phyloP scores from a whole-genome alignment of 495 filamentous ascomycete genomes.

The Aspergillus bridgeri region DNA sequence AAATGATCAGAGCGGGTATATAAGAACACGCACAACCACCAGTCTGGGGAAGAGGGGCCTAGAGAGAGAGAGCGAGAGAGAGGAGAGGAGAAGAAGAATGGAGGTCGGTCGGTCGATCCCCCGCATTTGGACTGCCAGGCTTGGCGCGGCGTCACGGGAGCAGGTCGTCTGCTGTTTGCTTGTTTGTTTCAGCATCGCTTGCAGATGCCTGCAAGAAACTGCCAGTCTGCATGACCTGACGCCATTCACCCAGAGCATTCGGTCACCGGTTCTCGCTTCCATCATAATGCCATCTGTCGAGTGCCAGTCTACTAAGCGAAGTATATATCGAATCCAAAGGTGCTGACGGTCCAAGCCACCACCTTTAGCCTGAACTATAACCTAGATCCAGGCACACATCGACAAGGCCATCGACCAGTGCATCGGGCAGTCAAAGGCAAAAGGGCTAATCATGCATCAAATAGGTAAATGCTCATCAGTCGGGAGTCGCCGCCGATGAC shows the following conservation, averaged over 20 bases:
- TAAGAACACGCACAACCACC: not conserved
- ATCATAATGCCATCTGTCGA: not conserved
- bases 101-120: not conserved
- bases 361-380: too few relatives aligned
- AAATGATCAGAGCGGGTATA: not conserved
- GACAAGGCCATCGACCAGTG: too few relatives aligned
- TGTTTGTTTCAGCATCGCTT: not conserved
- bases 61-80: not conserved
- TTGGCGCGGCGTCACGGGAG: conserved; percentile 15
- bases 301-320: not conserved
- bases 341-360: too few relatives aligned
- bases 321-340: not conserved
- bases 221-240: not conserved
- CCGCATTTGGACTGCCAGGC: conserved; percentile 5
- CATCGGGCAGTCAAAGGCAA: not conserved
- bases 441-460: not conserved
- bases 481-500: not conserved
- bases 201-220: too few relatives aligned
- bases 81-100: not conserved
- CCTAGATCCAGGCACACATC: too few relatives aligned
- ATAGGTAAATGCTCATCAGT: not conserved
- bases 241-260: not conserved
- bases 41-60: not conserved
- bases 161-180: too few relatives aligned
- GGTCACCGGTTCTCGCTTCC: not conserved